Percentiles rank a stretch among this genome's conserved stretches.
phyloP scores from a whole-genome alignment of 192 early-diverging fungal genomes.

The Coemansia sp. region DNA sequence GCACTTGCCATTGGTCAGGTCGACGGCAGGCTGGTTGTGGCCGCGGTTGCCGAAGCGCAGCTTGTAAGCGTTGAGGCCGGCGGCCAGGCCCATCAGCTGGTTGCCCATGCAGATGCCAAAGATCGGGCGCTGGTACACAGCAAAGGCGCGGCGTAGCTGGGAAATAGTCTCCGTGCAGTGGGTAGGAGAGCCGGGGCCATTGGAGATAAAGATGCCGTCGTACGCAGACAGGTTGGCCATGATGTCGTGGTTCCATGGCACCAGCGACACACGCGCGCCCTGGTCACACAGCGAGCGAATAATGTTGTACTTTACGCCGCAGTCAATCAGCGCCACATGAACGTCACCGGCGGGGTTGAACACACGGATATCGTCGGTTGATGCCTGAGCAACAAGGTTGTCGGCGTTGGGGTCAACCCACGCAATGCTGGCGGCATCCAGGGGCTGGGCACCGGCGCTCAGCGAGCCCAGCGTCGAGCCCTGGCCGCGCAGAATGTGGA shows the following conservation, averaged over 20 bases:
- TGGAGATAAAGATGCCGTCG: conserved; percentile 91
- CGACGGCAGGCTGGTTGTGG: conserved; percentile 90
- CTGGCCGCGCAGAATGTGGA: conserved; percentile 77
- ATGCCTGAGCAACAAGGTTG: conserved; percentile 80
- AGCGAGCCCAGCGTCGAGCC: conserved; percentile 85
- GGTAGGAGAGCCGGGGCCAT: conserved; percentile 86
- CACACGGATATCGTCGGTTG: conserved; percentile 64
- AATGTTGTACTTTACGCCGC: conserved; percentile 93
- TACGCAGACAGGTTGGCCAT: conserved; percentile 59
- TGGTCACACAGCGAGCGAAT: conserved; percentile 76
- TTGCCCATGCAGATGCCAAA: conserved; percentile 99
- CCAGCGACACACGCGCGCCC: conserved; percentile 80
- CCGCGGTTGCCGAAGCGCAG: conserved; percentile 93
- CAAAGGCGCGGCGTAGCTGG: conserved; percentile 64
- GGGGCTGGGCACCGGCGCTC: conserved; percentile 56
- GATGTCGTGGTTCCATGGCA: conserved; percentile 86
- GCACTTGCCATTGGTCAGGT: conserved; percentile 74
- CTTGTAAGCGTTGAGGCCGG: conserved; percentile 83
- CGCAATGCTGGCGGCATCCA: conserved; percentile 27
- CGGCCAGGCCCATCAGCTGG: conserved; percentile 86
- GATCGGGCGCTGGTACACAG: conserved; percentile 70
- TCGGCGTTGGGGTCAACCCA: conserved; percentile 71
- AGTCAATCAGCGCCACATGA: conserved; percentile 81
- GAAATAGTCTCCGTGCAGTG: conserved; percentile 65
- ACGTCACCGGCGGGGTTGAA: conserved; percentile 78